A percentile compares a stretch with the other conserved stretches of the same genome.
These are phyloP conservation scores for Plantago elongata DNA, from an alignment of 257 asterid genomes.

Conservation along the genomic window DNA sequence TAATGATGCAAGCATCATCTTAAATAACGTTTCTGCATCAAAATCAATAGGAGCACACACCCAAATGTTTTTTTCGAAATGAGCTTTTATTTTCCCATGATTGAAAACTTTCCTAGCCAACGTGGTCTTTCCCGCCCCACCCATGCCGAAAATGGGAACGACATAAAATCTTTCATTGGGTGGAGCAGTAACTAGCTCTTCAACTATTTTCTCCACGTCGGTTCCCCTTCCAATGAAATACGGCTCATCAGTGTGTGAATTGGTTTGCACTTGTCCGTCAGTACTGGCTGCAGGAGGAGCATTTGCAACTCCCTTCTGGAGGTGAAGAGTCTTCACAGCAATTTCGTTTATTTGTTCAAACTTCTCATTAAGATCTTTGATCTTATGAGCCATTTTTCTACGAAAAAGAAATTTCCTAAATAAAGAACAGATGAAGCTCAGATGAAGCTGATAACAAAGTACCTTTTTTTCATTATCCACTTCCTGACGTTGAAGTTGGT, in stretches of 20 bases:
- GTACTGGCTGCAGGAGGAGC: not conserved
- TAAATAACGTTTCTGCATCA: constrained; percentile 5
- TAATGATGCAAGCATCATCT: constrained; percentile 13
- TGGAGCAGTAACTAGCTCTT: not conserved
- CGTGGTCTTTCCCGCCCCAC: constrained; percentile 25
- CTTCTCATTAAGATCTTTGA: not conserved
- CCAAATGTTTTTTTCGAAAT: not conserved
- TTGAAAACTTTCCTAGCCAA: constrained; percentile 12
- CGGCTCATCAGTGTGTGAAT: constrained; percentile 1
- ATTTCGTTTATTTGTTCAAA: constrained; percentile 1
- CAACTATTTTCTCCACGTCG: constrained; percentile 12
- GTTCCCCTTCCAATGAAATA: constrained; percentile 17
- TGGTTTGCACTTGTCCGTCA: constrained; percentile 7
- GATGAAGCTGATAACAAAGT: no score
- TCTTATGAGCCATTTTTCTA: constrained; percentile 9
- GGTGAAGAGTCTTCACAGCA: not conserved
- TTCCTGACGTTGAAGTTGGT: not conserved
- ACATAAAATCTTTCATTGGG: constrained; percentile 1
- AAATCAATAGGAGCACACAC: constrained; percentile 4
- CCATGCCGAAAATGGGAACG: constrained; percentile 23
- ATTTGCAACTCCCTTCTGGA: not conserved
- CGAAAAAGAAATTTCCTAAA: not conserved
- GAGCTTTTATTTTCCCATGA: not conserved
- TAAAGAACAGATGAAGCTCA: no score
- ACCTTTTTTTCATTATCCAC: not conserved